Evolutionary conservation across 2,329 filamentous ascomycete genomes (phyloP).

Genomic region (Chaetomiaceae sp.): DNA sequence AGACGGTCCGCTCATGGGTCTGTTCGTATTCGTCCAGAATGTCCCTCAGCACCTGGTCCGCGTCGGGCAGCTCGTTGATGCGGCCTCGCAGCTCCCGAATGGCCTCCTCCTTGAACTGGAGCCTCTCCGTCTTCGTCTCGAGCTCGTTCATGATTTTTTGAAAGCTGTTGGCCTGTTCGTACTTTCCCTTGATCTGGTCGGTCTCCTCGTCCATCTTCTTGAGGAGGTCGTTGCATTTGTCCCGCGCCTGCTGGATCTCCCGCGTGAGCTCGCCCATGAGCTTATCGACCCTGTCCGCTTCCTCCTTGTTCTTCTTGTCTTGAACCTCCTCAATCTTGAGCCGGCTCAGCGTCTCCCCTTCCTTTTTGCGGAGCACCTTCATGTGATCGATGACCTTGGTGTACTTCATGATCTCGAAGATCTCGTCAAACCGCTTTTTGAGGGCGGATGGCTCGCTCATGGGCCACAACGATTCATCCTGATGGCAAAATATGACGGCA

Average conservation of each 20-base stretch:
- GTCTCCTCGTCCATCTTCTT: conserved; percentile 53
- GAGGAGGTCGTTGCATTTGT: conserved; percentile 52
- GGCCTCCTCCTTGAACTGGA: conserved; percentile 61
- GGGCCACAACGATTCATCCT: conserved; percentile 96
- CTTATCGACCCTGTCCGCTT: conserved; percentile 66
- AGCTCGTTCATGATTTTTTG: conserved; percentile 69
- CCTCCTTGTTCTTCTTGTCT: conserved; percentile 78
- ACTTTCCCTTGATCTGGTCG: conserved; percentile 53
- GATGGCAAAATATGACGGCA: conserved; percentile 96
- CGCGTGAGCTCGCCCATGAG: conserved; percentile 52
- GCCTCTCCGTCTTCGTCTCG: conserved; percentile 68
- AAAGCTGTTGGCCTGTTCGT: conserved; percentile 66
- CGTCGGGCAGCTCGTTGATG: conserved; percentile 70
- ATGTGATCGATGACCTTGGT: conserved; percentile 96
- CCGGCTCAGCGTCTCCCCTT: conserved; percentile 67
- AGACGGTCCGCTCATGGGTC: conserved; percentile 58
- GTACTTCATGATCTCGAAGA: conserved; percentile 95
- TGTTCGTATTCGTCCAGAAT: conserved; percentile 73
- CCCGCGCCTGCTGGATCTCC: conserved; percentile 57
- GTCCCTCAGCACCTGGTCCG: conserved; percentile 67
- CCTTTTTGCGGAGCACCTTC: conserved; percentile 75
- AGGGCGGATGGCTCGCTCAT: conserved; percentile 79
- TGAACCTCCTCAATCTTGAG: conserved; percentile 70
- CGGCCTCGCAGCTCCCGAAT: conserved; percentile 64
- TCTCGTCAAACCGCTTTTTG: conserved; percentile 95